phyloP scores from a whole-genome alignment of 371 early-diverging fungal species.

The Coemansia sp. region DNA sequence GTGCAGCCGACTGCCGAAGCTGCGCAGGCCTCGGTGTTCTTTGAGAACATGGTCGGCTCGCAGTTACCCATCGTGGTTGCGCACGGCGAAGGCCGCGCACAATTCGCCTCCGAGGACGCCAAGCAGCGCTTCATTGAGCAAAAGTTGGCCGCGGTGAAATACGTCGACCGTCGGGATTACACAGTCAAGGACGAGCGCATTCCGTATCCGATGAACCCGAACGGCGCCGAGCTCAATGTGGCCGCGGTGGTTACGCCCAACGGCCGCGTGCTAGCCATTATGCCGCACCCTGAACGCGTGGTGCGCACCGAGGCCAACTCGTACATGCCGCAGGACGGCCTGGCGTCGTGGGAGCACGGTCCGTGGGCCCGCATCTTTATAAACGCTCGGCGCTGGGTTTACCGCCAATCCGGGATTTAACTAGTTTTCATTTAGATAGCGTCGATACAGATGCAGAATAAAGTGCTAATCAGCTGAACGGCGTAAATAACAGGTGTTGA shows the following conservation, averaged over 20 bases:
- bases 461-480: too few relatives aligned
- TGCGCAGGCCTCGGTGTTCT: slow-evolving; percentile 60
- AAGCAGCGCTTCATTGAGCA: slow-evolving; percentile 54
- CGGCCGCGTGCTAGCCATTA: slow-evolving; percentile 89
- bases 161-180: slow-evolving; percentile 69
- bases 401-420: slow-evolving; percentile 1
- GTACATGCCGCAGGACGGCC: slow-evolving; percentile 68
- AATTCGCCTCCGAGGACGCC: slow-evolving; percentile 60
- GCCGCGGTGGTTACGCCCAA: slow-evolving; percentile 57
- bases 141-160: slow-evolving; percentile 64
- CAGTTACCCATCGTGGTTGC: slow-evolving; percentile 91
- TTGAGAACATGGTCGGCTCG: slow-evolving; percentile 88
- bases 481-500: too few relatives aligned
- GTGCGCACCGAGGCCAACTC: slow-evolving; percentile 82
- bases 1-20: slow-evolving; percentile 55
- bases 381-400: slow-evolving; percentile 80
- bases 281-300: slow-evolving; percentile 98
- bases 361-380: slow-evolving; percentile 87
- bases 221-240: slow-evolving; percentile 85
- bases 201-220: slow-evolving; percentile 93
- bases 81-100: slow-evolving; percentile 94
- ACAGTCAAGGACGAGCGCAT: slow-evolving; percentile 37
- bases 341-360: slow-evolving; percentile 66
- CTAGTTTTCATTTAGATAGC: background rate
- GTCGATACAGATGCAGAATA: too few relatives aligned